Evolutionary conservation across 2,329 filamentous ascomycete species (phyloP).

Genomic region (Chalaropsis thielavioides): DNA sequence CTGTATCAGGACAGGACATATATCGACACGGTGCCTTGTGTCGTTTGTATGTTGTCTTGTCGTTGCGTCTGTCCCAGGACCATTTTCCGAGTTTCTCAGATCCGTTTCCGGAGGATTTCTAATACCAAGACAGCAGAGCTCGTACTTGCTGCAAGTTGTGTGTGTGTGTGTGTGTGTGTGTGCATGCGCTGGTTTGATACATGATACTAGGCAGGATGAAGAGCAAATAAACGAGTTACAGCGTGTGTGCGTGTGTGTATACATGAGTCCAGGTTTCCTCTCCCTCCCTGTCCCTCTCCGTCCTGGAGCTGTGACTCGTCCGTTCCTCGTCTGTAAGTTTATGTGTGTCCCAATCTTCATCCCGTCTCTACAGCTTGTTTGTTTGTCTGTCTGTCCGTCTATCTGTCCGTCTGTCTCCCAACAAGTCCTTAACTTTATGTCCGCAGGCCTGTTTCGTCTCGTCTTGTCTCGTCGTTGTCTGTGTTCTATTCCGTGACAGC

Average conservation of each 20-base stretch:
- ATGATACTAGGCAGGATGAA: not conserved
- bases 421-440: not conserved
- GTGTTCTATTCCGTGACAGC: slow-evolving; percentile 4
- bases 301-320: not conserved
- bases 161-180: not conserved
- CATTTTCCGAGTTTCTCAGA: not conserved
- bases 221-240: not conserved
- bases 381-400: not conserved
- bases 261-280: not conserved
- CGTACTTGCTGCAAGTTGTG: not conserved
- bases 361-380: not conserved
- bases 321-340: not conserved
- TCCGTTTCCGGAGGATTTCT: not conserved
- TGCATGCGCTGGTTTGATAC: not conserved
- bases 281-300: not conserved
- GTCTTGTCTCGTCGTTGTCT: slow-evolving; percentile 1
- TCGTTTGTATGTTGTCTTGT: too few relatives aligned
- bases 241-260: not conserved
- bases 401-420: not conserved
- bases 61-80: too few relatives aligned
- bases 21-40: too few relatives aligned
- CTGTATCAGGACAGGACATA: too few relatives aligned
- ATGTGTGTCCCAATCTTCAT: slow-evolving; percentile 1
- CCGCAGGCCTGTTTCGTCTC: not conserved
- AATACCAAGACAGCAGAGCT: not conserved